phyloP scores from a whole-genome alignment of 2,329 filamentous ascomycete species.

The Aulographum hederae region DNA sequence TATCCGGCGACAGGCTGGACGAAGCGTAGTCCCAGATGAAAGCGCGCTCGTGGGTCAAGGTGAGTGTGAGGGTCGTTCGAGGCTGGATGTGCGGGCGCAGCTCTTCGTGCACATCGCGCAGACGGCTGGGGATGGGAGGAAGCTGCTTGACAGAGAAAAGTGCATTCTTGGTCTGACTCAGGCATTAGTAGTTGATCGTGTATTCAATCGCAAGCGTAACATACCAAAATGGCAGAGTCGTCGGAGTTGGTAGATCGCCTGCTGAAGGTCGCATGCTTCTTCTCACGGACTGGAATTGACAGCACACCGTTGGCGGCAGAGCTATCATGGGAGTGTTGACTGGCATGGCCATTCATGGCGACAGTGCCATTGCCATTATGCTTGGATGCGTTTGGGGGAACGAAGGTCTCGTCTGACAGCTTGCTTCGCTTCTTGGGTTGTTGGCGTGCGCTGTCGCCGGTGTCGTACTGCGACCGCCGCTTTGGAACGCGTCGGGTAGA shows the following conservation, averaged over 20 bases:
- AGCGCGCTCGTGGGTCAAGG: constrained; percentile 64
- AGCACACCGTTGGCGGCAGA: background rate
- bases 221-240: background rate
- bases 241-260: background rate
- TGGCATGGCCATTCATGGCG: background rate
- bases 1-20: constrained; percentile 46
- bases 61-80: constrained; percentile 54
- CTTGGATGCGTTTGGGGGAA: constrained; percentile 10
- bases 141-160: constrained; percentile 76
- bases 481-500: background rate
- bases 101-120: constrained; percentile 38
- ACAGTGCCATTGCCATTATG: background rate
- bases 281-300: background rate
- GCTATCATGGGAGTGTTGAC: background rate
- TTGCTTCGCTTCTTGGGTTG: constrained; percentile 27
- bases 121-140: constrained; percentile 60
- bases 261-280: background rate
- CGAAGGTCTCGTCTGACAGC: constrained; percentile 23
- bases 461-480: background rate
- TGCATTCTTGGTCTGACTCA: constrained; percentile 54
- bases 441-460: constrained; percentile 17
- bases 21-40: constrained; percentile 76
- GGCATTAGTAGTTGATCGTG: constrained; percentile 1
- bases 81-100: constrained; percentile 26
- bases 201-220: too few species aligned